Evolutionary conservation across 2,329 filamentous ascomycete genomes (phyloP), one percentile per base, ranked within the genome.

Genomic region (Mariannaea sp.): DNA sequence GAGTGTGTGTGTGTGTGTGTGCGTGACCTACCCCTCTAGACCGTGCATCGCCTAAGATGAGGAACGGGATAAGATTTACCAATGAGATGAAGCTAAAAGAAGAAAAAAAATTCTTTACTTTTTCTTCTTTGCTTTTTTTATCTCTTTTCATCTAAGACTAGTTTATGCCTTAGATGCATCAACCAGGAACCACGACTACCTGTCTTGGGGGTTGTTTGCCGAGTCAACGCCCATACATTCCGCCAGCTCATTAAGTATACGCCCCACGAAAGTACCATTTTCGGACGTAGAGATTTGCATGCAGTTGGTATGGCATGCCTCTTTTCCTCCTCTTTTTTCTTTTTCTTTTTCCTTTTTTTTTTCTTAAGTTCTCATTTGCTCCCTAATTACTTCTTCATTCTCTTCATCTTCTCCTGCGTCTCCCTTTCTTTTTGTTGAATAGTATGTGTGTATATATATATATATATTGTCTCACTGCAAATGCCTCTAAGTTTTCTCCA

Each of bases 241-340:
- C 14, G 45, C 54, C 52, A 60, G 35, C 55, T 58, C 55, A 60
- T 56, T 51, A 49, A 51, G 56, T 52, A 53, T 49, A 45, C 24
- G 47, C 50, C 42, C 45, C 49, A 49, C 46, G 38, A 45, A 30
- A 27, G 27, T 30, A 40, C 42, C 40, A 43, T 40, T 27, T 22
- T 22, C 26, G 16, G 17, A 13, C 26, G 24, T 30, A 19, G 52
- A 60, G 56, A 53, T 55, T 30, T 56, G 42, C 49, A 56, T 56
- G 27, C 26, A 39, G 10, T 35, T 8, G n/a, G 12, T 22, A n/a
- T 19, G 35, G 35, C 12, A 12, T 16, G 16, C 22, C 12, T 39
- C 35, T 39, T 8, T 9, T 22, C 41, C 42, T 39, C 30, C 33
- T 48, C 27, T 38, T 29, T 32, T 48, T 33, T 38, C 29, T 32